These are phyloP conservation scores for Debaryomycetaceae sp. DNA, from an alignment of 1,139 yeast species.

Conservation along the genomic window DNA sequence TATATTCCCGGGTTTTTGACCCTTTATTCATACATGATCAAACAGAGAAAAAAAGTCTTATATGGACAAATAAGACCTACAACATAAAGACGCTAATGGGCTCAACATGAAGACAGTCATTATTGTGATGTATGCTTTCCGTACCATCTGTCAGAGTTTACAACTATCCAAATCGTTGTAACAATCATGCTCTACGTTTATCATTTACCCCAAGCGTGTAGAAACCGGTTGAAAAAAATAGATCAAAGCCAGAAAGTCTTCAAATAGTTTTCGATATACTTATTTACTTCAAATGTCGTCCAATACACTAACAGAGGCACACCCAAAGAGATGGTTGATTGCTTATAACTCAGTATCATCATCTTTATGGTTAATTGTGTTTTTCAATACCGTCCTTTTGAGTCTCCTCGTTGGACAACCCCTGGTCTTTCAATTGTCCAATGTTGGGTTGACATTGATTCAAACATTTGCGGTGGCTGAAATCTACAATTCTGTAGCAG, in stretches of 20 bases:
- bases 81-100: not conserved
- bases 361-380: constrained; percentile 43
- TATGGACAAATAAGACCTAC: constrained; percentile 2
- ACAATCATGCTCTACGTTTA: too few species aligned
- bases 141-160: too few species aligned
- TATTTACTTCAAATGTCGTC: too few species aligned
- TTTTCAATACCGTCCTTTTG: constrained; percentile 41
- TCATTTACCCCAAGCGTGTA: not conserved
- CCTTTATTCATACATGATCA: constrained; percentile 33
- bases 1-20: constrained; percentile 34
- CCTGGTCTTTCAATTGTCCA: constrained; percentile 54
- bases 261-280: too few species aligned
- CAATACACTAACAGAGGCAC: constrained; percentile 12
- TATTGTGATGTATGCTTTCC: not conserved
- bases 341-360: constrained; percentile 46
- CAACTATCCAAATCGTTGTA: too few species aligned
- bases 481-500: constrained; percentile 71
- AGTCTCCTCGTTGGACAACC: constrained; percentile 52
- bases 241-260: not conserved
- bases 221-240: not conserved
- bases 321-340: constrained; percentile 40
- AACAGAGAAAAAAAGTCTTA: constrained; percentile 25
- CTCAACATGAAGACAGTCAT: not conserved
- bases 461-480: constrained; percentile 87
- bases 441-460: constrained; percentile 57